Percentiles rank a stretch among this genome's conserved stretches.
phyloP scores from a whole-genome alignment of 805 yeast species.

The Brettanomyces anomalus region DNA sequence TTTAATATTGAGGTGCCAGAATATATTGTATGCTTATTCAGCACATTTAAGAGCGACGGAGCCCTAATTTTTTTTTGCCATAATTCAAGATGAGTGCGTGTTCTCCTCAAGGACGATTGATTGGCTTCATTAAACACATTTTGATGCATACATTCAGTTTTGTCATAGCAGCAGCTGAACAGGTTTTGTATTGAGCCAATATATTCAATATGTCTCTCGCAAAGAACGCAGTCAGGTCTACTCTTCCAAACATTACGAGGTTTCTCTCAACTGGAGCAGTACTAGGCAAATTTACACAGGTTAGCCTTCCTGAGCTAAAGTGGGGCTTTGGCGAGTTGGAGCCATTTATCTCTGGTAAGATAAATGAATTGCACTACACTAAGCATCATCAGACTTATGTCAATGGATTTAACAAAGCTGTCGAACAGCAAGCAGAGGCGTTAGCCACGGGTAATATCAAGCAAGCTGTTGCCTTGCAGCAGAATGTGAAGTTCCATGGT shows the following conservation, averaged over 20 bases:
- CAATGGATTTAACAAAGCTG: constrained; percentile 70
- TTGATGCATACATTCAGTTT: too few relatives aligned
- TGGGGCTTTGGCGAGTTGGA: constrained; percentile 82
- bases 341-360: constrained; percentile 78
- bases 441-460: constrained; percentile 46
- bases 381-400: constrained; percentile 93
- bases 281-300: constrained; percentile 36
- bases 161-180: too few relatives aligned
- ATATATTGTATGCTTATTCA: too few relatives aligned
- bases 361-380: constrained; percentile 78
- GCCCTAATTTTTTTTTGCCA: too few relatives aligned
- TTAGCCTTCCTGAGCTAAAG: constrained; percentile 70
- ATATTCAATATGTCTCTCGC: constrained; percentile 1
- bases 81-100: too few relatives aligned
- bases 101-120: too few relatives aligned
- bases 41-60: too few relatives aligned
- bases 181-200: too few relatives aligned
- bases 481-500: constrained; percentile 80
- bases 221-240: not conserved
- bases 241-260: not conserved
- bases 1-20: too few relatives aligned
- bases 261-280: not conserved
- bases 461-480: constrained; percentile 56
- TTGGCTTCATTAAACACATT: too few relatives aligned
- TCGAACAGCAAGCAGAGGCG: constrained; percentile 67